These are phyloP conservation scores for Podospora fimiseda DNA, from an alignment of 495 filamentous ascomycete genomes.

Conservation along the genomic window DNA sequence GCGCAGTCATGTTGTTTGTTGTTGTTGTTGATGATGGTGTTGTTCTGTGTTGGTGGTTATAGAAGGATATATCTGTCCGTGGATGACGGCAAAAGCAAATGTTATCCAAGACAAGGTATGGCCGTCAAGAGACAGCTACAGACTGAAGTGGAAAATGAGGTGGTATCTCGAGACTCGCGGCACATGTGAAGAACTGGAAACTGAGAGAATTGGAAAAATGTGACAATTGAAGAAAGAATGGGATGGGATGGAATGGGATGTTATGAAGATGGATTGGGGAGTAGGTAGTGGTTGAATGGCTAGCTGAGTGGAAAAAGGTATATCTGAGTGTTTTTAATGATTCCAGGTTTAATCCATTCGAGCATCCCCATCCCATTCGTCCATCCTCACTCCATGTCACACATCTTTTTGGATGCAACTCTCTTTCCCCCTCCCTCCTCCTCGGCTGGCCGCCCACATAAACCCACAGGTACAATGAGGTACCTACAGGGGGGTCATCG, in stretches of 20 bases:
- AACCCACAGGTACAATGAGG: conserved; percentile 18
- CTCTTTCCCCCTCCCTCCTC: background rate
- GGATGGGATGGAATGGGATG: conserved; percentile 1
- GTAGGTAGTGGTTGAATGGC: conserved; percentile 8
- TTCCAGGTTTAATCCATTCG: too few species aligned
- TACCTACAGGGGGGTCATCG: conserved; percentile 14
- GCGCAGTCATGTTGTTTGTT: conserved; percentile 37
- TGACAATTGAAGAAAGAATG: conserved; percentile 19
- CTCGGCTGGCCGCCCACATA: background rate
- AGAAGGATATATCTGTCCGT: conserved; percentile 19
- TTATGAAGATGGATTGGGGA: conserved; percentile 6
- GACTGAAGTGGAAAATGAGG: conserved; percentile 42
- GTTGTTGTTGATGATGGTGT: background rate
- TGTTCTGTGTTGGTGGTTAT: background rate
- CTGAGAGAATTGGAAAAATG: conserved; percentile 26
- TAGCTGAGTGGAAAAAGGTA: conserved; percentile 5
- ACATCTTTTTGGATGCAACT: background rate
- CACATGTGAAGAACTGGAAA: conserved; percentile 26
- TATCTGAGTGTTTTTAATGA: conserved; percentile 14
- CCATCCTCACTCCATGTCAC: conserved; percentile 1
- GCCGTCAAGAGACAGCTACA: conserved; percentile 29
- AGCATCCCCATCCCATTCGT: too few species aligned
- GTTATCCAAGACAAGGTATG: conserved; percentile 30
- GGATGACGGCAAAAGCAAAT: conserved; percentile 11
- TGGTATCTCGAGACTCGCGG: conserved; percentile 38